Percentiles rank a stretch among this genome's conserved stretches.
These are phyloP conservation scores for Raphanus hybrid DNA, from an alignment of 441 rosid genomes.

Conservation along the genomic window DNA sequence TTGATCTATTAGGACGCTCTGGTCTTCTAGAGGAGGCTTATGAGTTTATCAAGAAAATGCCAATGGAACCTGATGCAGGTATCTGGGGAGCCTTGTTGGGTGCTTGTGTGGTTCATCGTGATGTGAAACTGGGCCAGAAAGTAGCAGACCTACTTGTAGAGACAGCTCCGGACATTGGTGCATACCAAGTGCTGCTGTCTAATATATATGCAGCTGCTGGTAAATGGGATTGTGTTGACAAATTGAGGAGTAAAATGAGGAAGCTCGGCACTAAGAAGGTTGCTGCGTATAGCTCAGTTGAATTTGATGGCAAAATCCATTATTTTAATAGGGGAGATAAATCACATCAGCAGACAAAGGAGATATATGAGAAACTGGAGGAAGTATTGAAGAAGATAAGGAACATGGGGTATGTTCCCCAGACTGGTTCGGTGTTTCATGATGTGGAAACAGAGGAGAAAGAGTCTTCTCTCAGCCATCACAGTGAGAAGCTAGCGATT, in stretches of 20 bases:
- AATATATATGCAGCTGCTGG: constrained; percentile 55
- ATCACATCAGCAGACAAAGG: constrained; percentile 44
- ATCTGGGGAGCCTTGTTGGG: constrained; percentile 55
- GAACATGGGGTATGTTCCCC: constrained; percentile 46
- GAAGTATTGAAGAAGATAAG: constrained; percentile 43
- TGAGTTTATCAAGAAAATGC: constrained; percentile 49
- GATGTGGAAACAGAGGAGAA: constrained; percentile 56
- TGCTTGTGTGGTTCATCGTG: constrained; percentile 48
- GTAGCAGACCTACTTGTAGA: constrained; percentile 49
- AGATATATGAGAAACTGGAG: neutral
- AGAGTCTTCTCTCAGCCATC: constrained; percentile 44
- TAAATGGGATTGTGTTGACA: constrained; percentile 52
- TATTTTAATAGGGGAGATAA: constrained; percentile 48
- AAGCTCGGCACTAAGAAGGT: constrained; percentile 47
- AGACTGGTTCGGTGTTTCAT: constrained; percentile 45
- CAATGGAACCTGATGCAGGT: constrained; percentile 47
- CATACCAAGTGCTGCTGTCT: constrained; percentile 49
- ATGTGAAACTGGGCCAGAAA: constrained; percentile 45
- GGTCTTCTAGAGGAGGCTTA: constrained; percentile 50
- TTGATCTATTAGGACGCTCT: constrained; percentile 51
- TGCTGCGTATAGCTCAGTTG: constrained; percentile 48
- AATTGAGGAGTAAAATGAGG: constrained; percentile 47
- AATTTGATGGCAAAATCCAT: constrained; percentile 44
- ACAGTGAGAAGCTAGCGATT: constrained; percentile 54
- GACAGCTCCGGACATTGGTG: constrained; percentile 48